Evolutionary conservation across 2,329 filamentous ascomycete genomes (phyloP), one percentile per base, ranked within the genome.

Genomic region (Aspergillus fijiensis): DNA sequence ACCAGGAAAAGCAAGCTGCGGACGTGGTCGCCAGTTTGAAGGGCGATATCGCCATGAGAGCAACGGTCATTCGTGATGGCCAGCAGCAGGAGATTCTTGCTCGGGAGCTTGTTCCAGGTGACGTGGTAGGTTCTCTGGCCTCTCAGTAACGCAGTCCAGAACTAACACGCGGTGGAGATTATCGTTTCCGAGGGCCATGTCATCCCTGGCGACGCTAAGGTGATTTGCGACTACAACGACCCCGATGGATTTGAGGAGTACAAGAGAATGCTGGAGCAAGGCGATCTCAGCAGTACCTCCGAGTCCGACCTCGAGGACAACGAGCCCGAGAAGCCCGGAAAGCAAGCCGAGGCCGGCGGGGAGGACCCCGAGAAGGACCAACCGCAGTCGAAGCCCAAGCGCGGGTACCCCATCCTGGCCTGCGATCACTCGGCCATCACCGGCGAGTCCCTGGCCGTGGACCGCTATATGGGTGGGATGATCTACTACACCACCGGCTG

Each of bases 391-490:
- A 64, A 66, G 35, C 58, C 19, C 29, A 55, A 39, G 55, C 86
- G 84, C 64, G 88, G 88, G 47, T 85, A 87, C 70, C 81, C 74
- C 12, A 84, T 92, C 66, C 79, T 91, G 65, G 89, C 89, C 60
- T 87, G 86, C 65, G 89, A 92, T 80, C 89, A 92, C 79, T 91
- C 89, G 70, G 88, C 89, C 75, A 92, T 92, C 75, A 91, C 89
- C 60, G 89, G 89, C 75, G 89, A 92, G 76, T 92, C 89, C 54
- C 85, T 91, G 60, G 89, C 89, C 60, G 89, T 91, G n/a, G 74
- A 77, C 60, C 74, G 74, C 39, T 74, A 89, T 78, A 89, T 92
- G 85, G 88, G 88, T 59, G 89, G 91, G 69, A 79, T 85, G 61
- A 82, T 89, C 70, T 92, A 89, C 81, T 92, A 91, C 79, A 92